Percentiles rank a stretch among this genome's conserved stretches.
Evolutionary conservation across 441 rosid species (phyloP).

Genomic region (Daphne laureola): DNA sequence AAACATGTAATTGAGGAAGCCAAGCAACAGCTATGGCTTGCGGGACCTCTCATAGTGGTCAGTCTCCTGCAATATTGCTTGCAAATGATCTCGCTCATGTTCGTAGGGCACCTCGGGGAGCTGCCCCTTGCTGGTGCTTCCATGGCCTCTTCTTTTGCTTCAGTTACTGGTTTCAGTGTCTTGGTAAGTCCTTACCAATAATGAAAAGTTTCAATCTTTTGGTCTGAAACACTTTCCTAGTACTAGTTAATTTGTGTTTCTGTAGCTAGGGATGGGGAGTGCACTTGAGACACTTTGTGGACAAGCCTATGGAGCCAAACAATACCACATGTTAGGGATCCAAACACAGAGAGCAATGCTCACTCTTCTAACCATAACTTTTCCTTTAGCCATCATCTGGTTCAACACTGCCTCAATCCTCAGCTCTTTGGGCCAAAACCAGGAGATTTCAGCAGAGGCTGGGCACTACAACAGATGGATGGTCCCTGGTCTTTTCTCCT

Average conservation of each 20-base stretch:
- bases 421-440: constrained; percentile 37
- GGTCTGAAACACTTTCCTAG: background rate
- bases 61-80: constrained; percentile 50
- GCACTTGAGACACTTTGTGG: constrained; percentile 72
- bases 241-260: background rate
- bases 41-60: constrained; percentile 48
- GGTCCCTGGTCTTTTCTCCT: constrained; percentile 57
- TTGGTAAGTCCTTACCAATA: constrained; percentile 28
- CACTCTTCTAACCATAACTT: constrained; percentile 29
- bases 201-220: no score
- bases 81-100: constrained; percentile 64
- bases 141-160: constrained; percentile 61
- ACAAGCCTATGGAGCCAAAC: constrained; percentile 62
- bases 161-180: constrained; percentile 60
- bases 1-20: constrained; percentile 31
- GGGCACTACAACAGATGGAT: constrained; percentile 43
- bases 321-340: constrained; percentile 52
- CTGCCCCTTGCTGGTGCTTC: constrained; percentile 58
- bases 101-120: constrained; percentile 66
- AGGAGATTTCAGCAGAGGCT: constrained; percentile 35
- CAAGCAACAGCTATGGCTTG: constrained; percentile 47
- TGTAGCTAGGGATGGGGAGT: constrained; percentile 57
- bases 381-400: constrained; percentile 50
- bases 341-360: constrained; percentile 62
- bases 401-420: constrained; percentile 40